Evolutionary conservation across 2,329 filamentous ascomycete genomes (phyloP).

Genomic region (Botrytis byssoidea): DNA sequence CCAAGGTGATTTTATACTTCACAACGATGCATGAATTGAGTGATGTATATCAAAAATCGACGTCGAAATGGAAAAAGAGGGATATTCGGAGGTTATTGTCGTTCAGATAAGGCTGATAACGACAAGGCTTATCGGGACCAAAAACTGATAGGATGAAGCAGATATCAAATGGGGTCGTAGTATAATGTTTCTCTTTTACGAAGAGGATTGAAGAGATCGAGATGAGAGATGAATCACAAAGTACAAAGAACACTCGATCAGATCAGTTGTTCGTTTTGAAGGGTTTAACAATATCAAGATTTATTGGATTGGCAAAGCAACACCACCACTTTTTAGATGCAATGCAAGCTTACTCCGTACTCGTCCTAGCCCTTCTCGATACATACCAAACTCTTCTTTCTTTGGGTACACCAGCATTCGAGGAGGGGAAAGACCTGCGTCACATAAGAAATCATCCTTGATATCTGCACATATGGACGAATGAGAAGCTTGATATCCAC

Average conservation of each 20-base stretch:
- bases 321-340: neutral
- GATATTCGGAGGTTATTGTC: neutral
- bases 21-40: constrained; percentile 11
- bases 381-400: neutral
- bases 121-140: neutral
- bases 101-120: neutral
- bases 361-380: neutral
- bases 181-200: neutral
- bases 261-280: neutral
- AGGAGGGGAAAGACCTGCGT: neutral
- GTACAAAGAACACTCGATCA: neutral
- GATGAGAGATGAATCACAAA: neutral
- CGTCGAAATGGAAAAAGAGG: neutral
- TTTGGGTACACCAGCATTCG: neutral
- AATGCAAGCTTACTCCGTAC: constrained; percentile 2
- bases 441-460: neutral
- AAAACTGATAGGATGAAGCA: neutral
- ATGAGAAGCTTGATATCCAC: neutral
- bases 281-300: neutral
- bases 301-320: neutral
- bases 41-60: neutral
- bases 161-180: neutral
- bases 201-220: neutral
- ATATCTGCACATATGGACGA: neutral
- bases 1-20: neutral